These are phyloP conservation scores for Pyropia haitanensis DNA, from an alignment of 23 red algal species.

Conservation along the genomic window DNA sequence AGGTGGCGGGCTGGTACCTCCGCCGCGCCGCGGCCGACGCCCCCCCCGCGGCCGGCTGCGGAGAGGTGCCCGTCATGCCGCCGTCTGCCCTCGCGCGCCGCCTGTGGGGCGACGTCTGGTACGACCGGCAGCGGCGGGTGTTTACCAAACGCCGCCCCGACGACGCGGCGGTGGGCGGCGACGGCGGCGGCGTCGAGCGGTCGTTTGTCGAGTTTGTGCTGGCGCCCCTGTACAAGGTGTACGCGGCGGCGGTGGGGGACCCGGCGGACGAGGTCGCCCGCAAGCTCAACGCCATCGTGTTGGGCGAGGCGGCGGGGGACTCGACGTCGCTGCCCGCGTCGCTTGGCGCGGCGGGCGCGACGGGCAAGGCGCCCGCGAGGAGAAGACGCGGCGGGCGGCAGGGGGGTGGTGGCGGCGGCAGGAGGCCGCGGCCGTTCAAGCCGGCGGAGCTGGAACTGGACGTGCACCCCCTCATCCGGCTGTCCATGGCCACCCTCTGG, in stretches of 20 bases:
- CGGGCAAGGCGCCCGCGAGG: no score
- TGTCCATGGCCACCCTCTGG: conserved; percentile 1
- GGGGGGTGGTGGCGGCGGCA: no score
- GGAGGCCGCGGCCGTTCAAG: no score
- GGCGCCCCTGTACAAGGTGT: conserved; percentile 90
- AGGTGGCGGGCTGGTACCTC: conserved; percentile 53
- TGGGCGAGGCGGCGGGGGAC: no score
- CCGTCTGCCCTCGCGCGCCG: conserved; percentile 33
- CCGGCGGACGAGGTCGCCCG: not conserved
- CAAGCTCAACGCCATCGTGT: no score
- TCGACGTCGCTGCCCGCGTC: no score
- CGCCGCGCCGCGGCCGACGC: not conserved
- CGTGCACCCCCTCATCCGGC: not conserved
- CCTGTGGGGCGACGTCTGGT: conserved; percentile 85
- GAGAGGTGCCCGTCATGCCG: not conserved
- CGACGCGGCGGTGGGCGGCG: not conserved
- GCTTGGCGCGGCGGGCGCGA: no score
- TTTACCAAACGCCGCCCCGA: conserved; percentile 21
- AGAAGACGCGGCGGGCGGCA: no score
- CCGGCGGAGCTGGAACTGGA: not conserved
- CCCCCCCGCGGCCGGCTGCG: not conserved
- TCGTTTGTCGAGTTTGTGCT: conserved; percentile 84
- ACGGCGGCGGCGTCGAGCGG: conserved; percentile 9
- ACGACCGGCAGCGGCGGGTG: conserved; percentile 30
- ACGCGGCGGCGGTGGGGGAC: conserved; percentile 52